Conservation (phyloP, 306 rosid genomes). For the Sindora glabra region DNA sequence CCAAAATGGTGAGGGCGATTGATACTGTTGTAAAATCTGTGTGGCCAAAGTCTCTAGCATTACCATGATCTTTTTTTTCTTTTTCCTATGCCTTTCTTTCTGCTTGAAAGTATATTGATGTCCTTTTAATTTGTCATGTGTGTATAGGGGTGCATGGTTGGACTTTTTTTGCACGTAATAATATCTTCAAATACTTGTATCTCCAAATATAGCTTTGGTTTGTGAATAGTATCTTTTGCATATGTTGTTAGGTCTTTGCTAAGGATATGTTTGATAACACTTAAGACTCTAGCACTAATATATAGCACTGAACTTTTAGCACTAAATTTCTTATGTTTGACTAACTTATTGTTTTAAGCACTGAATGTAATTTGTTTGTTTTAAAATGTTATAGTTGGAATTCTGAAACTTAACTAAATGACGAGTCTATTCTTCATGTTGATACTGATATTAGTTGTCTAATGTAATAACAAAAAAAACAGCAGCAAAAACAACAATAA, state of each 20-base stretch:
- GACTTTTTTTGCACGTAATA: constrained; percentile 36
- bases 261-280: too few relatives aligned
- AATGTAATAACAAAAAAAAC: too few relatives aligned
- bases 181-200: constrained; percentile 38
- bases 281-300: too few relatives aligned
- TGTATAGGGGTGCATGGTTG: constrained; percentile 37
- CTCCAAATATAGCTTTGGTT: constrained; percentile 43
- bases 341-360: too few relatives aligned
- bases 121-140: constrained; percentile 24
- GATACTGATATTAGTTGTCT: too few relatives aligned
- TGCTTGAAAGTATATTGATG: constrained; percentile 23
- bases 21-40: not conserved
- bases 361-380: too few relatives aligned
- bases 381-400: too few relatives aligned
- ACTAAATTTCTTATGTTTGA: too few relatives aligned
- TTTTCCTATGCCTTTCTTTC: constrained; percentile 10
- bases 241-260: constrained; percentile 47
- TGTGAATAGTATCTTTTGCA: constrained; percentile 44
- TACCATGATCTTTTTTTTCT: not conserved
- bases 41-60: not conserved
- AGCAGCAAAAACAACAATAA: too few relatives aligned
- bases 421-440: too few relatives aligned
- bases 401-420: too few relatives aligned
- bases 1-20: not conserved
- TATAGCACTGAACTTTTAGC: too few relatives aligned